Evolutionary conservation across 31 red algal species (phyloP), one percentile per base, ranked within the genome.

Genomic region (Asparagopsis taxiformis): DNA sequence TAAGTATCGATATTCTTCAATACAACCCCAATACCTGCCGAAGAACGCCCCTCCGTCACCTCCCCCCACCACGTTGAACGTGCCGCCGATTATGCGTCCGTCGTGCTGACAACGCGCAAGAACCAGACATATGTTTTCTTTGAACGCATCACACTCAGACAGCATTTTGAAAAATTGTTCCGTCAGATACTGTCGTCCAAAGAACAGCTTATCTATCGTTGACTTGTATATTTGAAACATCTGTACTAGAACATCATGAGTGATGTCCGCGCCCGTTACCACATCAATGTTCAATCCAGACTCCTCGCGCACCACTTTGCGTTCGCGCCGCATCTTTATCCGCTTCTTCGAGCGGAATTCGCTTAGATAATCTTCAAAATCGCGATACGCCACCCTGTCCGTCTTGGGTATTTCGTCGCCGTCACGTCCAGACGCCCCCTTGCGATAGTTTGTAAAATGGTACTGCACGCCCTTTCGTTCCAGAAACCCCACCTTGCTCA

Each of bases 11-110:
- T 80, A 59, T 10, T 91, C 77, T 77, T 91, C 85, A 5, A 88
- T 30, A 57, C 82, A 78, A 2, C 93, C 93, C 93, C 93, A 97
- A 62, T 97, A 97, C 31, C 93, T 65, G 31, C 93, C 93, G 51
- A 70, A 91, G 22, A 97, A 91, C 0, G 74, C 74, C 20, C 80
- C 80, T 0, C 75, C 65, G 23, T 80, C 72, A 9, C 59, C 65
- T 13, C 91, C 84, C 17, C 69, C 51, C 15, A 97, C 59, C 29
- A 97, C 33, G 64, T 91, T 97, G 61, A 97, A 83, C 34, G 93
- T 91, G 28, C 93, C 93, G 28, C 87, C 93, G 10, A 97, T 59
- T 1, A 91, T 32, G 34, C 51, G 19, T 17, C 56, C 74, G 48
- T 70, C 51, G 6, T 64, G 32, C 25, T 49, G 19, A 0, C 50